Evolutionary conservation across 1,284 basidiomycete species (phyloP), one percentile per base, ranked within the genome.

Genomic region (Phellinidium pouzarii): DNA sequence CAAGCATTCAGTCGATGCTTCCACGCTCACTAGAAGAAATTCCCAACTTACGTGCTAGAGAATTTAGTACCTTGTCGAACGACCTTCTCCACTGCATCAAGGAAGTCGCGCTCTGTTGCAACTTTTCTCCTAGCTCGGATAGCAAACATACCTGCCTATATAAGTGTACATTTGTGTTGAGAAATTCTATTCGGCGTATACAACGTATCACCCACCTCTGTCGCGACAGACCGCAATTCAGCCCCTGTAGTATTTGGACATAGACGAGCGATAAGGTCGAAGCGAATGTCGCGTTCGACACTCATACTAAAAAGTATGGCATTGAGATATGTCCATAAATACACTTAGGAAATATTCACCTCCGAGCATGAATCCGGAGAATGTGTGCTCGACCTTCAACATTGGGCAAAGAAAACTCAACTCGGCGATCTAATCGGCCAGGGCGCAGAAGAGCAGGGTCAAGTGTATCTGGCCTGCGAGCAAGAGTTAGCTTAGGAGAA

Each of bases 161-260:
- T 27, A 38, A 36, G 29, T 7, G 23, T 43, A 57, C 36, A 56
- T 26, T 49, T 31, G 29, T 47, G 20, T 54, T 48, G 22, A 44
- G 31, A 44, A 12, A 27, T 22, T 44, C 45, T n/a, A 43, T 55
- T 34, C 20, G 20, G 26, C 14, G n/a, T n/a, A n/a, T 11, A 48
- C n/a, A 44, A 9, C 46, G 2, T 17, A 42, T 27, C 44, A 23
- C 73, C 41, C 62, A 87, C 87, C 78, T 98, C 96, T 14, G 96
- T 99, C 7, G 94, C 94, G 7, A 99, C 95, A 23, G 91, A 94
- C 49, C 94, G 85, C 56, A 99, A 71, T 70, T 99, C 96, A 22
- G 96, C 96, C 59, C 96, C 96, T 2, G 96, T 98, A 1, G 95
- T 94, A 67, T 97, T 98, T 17, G 96, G 95, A 68, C 96, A 99